Conservation (phyloP, 331 rosid species). For the Telfairia occidentalis region DNA sequence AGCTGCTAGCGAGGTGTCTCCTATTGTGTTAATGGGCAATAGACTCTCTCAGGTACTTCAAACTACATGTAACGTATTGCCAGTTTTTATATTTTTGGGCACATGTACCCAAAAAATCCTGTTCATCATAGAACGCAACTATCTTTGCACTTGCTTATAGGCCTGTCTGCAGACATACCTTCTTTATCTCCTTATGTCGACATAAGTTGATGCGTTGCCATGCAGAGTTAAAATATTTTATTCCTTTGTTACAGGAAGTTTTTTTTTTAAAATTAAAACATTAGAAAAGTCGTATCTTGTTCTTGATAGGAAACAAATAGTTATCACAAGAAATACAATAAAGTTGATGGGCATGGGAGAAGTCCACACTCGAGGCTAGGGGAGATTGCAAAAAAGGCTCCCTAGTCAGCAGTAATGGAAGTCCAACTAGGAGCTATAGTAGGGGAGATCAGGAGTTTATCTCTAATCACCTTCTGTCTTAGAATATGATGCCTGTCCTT, state of each 20-base stretch:
- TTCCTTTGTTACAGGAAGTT: neutral
- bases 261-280: neutral
- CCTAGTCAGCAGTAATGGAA: neutral
- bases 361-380: neutral
- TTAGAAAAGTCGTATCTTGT: neutral
- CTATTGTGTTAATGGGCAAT: constrained; percentile 83
- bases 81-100: neutral
- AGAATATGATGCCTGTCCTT: neutral
- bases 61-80: neutral
- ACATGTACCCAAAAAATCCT: neutral
- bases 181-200: neutral
- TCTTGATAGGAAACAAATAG: neutral
- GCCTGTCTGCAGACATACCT: neutral
- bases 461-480: neutral
- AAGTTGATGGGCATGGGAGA: no score
- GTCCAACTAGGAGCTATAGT: neutral
- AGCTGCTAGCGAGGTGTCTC: constrained; percentile 99
- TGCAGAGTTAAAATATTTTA: neutral
- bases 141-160: neutral
- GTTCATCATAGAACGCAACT: neutral
- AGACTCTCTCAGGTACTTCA: constrained; percentile 69
- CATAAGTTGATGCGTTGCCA: neutral
- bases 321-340: neutral
- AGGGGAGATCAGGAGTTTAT: neutral
- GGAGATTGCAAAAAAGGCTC: neutral